Evolutionary conservation across 352 stramenopile genomes (phyloP).

Genomic region (Bremia lactucae): DNA sequence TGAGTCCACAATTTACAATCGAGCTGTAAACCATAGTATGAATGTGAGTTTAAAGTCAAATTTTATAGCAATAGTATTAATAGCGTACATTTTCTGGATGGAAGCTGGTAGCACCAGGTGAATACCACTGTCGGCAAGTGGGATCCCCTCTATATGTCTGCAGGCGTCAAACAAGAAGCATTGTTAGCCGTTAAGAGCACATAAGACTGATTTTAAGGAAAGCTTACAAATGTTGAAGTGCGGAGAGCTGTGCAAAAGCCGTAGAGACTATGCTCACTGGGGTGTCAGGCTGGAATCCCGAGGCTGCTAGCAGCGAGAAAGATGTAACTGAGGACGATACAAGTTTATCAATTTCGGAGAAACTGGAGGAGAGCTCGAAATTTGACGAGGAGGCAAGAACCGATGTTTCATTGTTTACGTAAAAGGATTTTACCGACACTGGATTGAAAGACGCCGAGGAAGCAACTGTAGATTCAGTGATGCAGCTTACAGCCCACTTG

Average conservation of each 20-base stretch:
- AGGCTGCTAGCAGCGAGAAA: slow-evolving; percentile 30
- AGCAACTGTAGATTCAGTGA: background rate
- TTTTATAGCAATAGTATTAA: too few species aligned
- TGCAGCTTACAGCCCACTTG: slow-evolving; percentile 27
- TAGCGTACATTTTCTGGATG: slow-evolving; percentile 33
- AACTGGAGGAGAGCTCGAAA: slow-evolving; percentile 28
- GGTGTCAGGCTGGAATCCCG: slow-evolving; percentile 21
- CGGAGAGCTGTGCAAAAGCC: slow-evolving; percentile 30
- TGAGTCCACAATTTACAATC: slow-evolving; percentile 31
- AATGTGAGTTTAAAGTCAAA: slow-evolving; percentile 1
- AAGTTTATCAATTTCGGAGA: slow-evolving; percentile 26
- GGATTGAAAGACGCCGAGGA: slow-evolving; percentile 25
- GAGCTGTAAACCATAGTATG: slow-evolving; percentile 10
- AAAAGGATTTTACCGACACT: slow-evolving; percentile 19
- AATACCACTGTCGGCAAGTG: slow-evolving; percentile 20
- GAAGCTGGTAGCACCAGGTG: slow-evolving; percentile 34
- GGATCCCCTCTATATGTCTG: slow-evolving; percentile 36
- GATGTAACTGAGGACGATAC: slow-evolving; percentile 25
- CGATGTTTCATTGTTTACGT: slow-evolving; percentile 11
- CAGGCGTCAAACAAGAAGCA: background rate
- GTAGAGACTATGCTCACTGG: slow-evolving; percentile 25
- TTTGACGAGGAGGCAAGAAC: slow-evolving; percentile 13
- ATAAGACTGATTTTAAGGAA: background rate
- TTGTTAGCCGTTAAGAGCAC: background rate
- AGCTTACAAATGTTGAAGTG: slow-evolving; percentile 36